phyloP scores from a whole-genome alignment of 371 early-diverging fungal genomes.

The Dichotomocladium elegans region DNA sequence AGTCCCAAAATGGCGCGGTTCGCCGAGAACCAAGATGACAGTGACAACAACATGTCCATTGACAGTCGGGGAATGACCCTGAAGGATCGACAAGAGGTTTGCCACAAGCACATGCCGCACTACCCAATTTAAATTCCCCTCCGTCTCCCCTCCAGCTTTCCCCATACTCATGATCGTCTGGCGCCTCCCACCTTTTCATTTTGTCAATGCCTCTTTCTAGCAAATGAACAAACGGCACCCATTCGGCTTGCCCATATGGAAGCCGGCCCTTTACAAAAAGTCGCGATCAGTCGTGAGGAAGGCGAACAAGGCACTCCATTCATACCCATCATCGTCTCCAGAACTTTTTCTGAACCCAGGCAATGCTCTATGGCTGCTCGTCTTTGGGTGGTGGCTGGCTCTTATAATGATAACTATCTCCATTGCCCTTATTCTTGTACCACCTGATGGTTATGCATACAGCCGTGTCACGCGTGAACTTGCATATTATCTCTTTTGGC shows the following conservation, averaged over 20 bases:
- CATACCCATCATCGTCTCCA: slow-evolving; percentile 62
- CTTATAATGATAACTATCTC: slow-evolving; percentile 60
- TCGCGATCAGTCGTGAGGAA: slow-evolving; percentile 79
- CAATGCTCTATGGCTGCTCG: slow-evolving; percentile 82
- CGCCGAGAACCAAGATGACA: not conserved
- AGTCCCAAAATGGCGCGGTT: no score
- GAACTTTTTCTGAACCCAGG: slow-evolving; percentile 75
- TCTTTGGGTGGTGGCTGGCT: slow-evolving; percentile 92
- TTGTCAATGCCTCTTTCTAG: no score
- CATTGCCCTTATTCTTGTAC: slow-evolving; percentile 42
- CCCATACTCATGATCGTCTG: no score
- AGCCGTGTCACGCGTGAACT: slow-evolving; percentile 63
- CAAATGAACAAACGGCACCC: slow-evolving; percentile 85
- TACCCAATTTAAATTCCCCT: no score
- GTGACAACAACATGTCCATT: not conserved
- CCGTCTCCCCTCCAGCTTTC: no score
- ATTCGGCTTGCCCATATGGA: slow-evolving; percentile 96
- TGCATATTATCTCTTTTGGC: slow-evolving; percentile 85
- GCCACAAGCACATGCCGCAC: not conserved
- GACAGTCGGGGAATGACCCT: slow-evolving; percentile 52
- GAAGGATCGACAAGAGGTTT: slow-evolving; percentile 66
- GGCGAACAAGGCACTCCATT: slow-evolving; percentile 83
- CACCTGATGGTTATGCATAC: slow-evolving; percentile 55
- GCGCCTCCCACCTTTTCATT: no score
- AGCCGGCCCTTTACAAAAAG: slow-evolving; percentile 96